Percentiles rank a stretch among this genome's conserved stretches.
Evolutionary conservation across 139 green algal genomes (phyloP).

Genomic region (Chlorella vulgaris): DNA sequence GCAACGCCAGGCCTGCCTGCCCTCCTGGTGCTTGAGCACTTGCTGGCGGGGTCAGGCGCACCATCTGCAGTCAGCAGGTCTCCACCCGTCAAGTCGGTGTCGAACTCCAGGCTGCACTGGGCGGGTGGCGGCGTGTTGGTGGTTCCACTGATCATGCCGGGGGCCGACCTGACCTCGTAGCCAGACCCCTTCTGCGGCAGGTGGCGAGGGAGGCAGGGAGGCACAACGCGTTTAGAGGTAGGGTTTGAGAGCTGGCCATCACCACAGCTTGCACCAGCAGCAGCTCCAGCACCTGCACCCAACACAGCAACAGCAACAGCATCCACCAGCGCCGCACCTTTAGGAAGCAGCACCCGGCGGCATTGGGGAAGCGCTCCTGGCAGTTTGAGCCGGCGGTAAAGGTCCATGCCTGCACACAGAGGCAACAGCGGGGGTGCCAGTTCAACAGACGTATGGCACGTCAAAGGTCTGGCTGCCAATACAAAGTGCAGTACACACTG

Average conservation of each 20-base stretch:
- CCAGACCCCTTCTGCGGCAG: slow-evolving; percentile 1
- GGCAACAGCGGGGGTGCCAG: too few relatives aligned
- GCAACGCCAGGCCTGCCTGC: too few relatives aligned
- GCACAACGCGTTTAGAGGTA: background rate
- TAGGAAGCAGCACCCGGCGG: slow-evolving; percentile 20
- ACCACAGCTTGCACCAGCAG: too few relatives aligned
- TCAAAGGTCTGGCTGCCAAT: too few relatives aligned
- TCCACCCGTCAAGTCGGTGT: background rate
- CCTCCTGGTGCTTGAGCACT: too few relatives aligned
- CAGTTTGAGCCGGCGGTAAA: background rate
- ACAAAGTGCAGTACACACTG: too few relatives aligned
- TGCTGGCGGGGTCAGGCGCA: background rate
- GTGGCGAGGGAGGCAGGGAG: background rate
- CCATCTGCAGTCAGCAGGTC: background rate
- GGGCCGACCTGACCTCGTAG: background rate
- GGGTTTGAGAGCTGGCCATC: background rate
- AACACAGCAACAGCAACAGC: background rate
- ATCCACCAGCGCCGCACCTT: background rate
- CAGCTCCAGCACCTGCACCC: background rate
- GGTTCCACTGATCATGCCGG: slow-evolving; percentile 14
- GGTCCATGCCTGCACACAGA: slow-evolving; percentile 15
- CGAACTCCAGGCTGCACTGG: slow-evolving; percentile 2
- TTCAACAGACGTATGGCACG: too few relatives aligned
- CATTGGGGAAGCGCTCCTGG: slow-evolving; percentile 7
- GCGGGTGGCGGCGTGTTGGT: background rate